Evolutionary conservation across 306 rosid species (phyloP).

Genomic region (Glycine soja): DNA sequence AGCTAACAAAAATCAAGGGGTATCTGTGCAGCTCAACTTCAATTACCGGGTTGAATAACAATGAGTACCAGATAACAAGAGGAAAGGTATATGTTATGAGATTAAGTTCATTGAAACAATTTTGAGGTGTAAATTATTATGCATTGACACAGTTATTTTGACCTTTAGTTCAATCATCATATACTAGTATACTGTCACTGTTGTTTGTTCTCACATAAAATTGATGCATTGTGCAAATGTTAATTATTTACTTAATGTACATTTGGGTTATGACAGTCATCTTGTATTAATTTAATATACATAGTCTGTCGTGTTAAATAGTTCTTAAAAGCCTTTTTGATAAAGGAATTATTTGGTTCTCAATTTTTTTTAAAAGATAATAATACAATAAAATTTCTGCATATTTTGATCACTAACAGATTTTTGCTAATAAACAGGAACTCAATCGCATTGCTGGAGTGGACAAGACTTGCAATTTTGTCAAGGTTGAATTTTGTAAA

Average conservation of each 20-base stretch:
- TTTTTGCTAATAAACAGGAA: slow-evolving; percentile 59
- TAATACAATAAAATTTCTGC: neutral
- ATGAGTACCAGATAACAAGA: slow-evolving; percentile 90
- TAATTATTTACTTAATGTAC: neutral
- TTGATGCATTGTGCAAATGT: neutral
- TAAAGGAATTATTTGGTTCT: slow-evolving; percentile 8
- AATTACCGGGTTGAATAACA: slow-evolving; percentile 89
- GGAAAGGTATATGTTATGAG: slow-evolving; percentile 69
- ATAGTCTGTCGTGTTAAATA: neutral
- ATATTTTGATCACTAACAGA: slow-evolving; percentile 21
- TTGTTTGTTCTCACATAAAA: slow-evolving; percentile 5
- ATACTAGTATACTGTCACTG: slow-evolving; percentile 15
- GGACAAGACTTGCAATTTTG: slow-evolving; percentile 77
- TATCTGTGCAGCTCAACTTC: slow-evolving; percentile 68
- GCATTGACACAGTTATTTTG: slow-evolving; percentile 9
- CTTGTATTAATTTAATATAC: slow-evolving; percentile 9
- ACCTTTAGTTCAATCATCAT: slow-evolving; percentile 10
- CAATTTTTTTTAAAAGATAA: neutral
- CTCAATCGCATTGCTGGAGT: slow-evolving; percentile 74
- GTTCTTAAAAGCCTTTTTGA: slow-evolving; percentile 13
- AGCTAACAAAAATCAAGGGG: slow-evolving; percentile 23
- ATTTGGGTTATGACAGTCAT: slow-evolving; percentile 3
- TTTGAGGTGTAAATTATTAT: slow-evolving; percentile 9
- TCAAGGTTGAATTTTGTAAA: slow-evolving; percentile 67
- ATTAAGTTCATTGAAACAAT: slow-evolving; percentile 21